Evolutionary conservation across 2,329 filamentous ascomycete species (phyloP).

Genomic region (Penicillium oxalicum): DNA sequence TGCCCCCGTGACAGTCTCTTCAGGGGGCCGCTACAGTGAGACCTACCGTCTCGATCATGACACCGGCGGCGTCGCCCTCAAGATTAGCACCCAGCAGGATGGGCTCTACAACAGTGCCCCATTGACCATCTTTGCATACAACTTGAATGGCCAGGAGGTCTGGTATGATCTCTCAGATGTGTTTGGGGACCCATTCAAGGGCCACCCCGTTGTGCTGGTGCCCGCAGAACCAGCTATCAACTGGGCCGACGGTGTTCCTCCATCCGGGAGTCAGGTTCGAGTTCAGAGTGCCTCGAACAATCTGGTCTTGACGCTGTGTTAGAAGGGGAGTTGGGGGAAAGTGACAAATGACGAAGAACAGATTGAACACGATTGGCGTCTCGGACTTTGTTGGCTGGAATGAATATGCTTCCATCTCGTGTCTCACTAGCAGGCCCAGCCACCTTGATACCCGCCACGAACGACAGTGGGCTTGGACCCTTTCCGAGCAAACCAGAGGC

Average conservation of each 20-base stretch:
- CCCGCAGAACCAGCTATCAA: conserved; percentile 21
- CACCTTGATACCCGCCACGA: too few species aligned
- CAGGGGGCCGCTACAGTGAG: conserved; percentile 29
- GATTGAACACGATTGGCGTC: neutral
- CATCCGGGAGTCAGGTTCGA: conserved; percentile 27
- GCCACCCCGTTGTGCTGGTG: conserved; percentile 19
- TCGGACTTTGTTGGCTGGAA: neutral
- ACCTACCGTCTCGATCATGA: conserved; percentile 28
- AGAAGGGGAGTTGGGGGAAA: neutral
- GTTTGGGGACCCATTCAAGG: conserved; percentile 39
- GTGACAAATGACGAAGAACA: neutral
- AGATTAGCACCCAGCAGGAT: conserved; percentile 32
- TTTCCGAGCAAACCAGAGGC: too few species aligned
- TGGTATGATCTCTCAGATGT: conserved; percentile 44
- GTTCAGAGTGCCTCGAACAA: conserved; percentile 17
- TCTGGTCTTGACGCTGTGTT: conserved; percentile 26
- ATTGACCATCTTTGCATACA: conserved; percentile 41
- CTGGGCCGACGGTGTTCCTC: conserved; percentile 31
- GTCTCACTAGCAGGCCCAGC: too few species aligned
- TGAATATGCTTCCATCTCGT: too few species aligned
- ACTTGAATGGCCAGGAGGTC: conserved; percentile 23
- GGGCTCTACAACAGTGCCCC: conserved; percentile 32
- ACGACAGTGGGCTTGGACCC: too few species aligned
- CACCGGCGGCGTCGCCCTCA: conserved; percentile 39
- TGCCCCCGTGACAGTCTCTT: conserved; percentile 19